Percentiles rank a stretch among this genome's conserved stretches.
phyloP scores from a whole-genome alignment of 169 alveolate species.

The Miamiensis avidus region DNA sequence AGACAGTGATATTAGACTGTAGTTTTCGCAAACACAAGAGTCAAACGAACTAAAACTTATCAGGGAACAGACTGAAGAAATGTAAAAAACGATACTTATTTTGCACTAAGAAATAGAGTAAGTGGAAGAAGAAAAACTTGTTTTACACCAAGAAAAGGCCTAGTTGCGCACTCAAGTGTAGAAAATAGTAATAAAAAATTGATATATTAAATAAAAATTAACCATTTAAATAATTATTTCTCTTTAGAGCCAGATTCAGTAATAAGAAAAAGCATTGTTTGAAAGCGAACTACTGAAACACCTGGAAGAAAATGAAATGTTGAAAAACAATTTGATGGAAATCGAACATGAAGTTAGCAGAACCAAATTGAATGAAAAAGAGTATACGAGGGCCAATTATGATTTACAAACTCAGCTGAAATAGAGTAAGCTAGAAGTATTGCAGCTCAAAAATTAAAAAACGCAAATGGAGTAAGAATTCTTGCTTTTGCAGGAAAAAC shows the following conservation, averaged over 20 bases:
- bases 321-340: too few relatives aligned
- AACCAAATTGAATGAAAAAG: too few relatives aligned
- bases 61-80: neutral
- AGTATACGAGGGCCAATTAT: too few relatives aligned
- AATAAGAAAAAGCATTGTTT: neutral
- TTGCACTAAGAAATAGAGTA: neutral
- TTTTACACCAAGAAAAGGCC: neutral
- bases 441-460: too few relatives aligned
- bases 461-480: too few relatives aligned
- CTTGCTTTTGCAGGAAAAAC: too few relatives aligned
- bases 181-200: neutral
- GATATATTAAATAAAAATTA: too few relatives aligned
- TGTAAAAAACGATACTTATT: neutral
- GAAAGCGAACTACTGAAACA: neutral
- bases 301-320: neutral
- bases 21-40: neutral
- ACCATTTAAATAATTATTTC: neutral
- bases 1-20: neutral
- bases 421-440: too few relatives aligned
- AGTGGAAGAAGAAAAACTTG: neutral
- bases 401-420: too few relatives aligned
- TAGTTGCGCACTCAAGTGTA: neutral
- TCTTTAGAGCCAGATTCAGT: neutral
- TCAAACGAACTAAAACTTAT: neutral
- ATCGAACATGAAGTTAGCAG: too few relatives aligned